phyloP scores from a whole-genome alignment of 2,329 filamentous ascomycete species.

The Colletotrichum liaoningense region DNA sequence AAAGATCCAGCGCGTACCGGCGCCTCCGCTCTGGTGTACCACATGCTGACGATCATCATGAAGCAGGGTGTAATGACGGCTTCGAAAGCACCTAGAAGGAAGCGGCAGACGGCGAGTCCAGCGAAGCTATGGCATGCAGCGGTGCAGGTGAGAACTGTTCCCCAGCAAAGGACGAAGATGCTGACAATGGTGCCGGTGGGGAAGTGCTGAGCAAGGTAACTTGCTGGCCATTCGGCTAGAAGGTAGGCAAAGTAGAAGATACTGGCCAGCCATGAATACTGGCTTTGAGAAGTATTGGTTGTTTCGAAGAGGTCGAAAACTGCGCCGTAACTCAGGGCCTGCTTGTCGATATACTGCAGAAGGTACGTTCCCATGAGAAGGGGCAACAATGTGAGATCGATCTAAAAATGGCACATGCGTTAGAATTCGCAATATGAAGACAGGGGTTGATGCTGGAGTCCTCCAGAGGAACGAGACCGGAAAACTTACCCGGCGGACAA shows the following conservation, averaged over 20 bases:
- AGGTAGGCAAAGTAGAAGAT: slow-evolving; percentile 46
- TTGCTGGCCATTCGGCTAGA: slow-evolving; percentile 41
- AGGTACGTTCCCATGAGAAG: slow-evolving; percentile 37
- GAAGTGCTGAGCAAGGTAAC: slow-evolving; percentile 30
- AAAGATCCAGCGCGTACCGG: slow-evolving; percentile 36
- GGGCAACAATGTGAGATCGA: slow-evolving; percentile 18
- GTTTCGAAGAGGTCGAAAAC: slow-evolving; percentile 41
- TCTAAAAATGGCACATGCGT: not conserved
- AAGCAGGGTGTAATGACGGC: slow-evolving; percentile 44
- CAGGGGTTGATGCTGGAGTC: not conserved
- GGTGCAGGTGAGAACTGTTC: slow-evolving; percentile 40
- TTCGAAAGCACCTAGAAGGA: slow-evolving; percentile 47
- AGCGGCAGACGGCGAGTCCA: slow-evolving; percentile 45
- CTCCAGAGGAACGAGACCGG: not conserved
- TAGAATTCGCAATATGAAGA: not conserved
- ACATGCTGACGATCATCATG: slow-evolving; percentile 45
- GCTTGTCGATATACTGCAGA: slow-evolving; percentile 38
- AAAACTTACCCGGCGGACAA: not conserved
- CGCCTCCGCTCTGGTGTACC: slow-evolving; percentile 42
- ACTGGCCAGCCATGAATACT: slow-evolving; percentile 46
- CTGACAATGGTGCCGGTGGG: slow-evolving; percentile 37
- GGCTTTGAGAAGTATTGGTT: slow-evolving; percentile 45
- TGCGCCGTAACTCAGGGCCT: slow-evolving; percentile 46
- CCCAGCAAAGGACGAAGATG: slow-evolving; percentile 39
- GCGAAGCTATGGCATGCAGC: slow-evolving; percentile 40